Conservation (phyloP, 1,139 yeast species). For the Kodamaea sp. region DNA sequence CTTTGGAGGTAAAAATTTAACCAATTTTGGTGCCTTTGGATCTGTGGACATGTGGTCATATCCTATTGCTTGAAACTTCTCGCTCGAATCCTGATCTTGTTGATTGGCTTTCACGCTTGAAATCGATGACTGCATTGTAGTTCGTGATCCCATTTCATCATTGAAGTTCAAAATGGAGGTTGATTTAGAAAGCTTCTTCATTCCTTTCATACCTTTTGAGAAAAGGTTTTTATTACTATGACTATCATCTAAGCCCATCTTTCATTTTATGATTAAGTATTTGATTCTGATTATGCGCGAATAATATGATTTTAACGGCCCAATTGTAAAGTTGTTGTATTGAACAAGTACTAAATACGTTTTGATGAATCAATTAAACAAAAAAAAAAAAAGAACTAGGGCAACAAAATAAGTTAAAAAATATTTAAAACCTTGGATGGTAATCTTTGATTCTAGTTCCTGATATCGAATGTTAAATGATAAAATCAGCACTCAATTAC, state of each 20-base stretch:
- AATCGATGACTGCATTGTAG: conserved; percentile 3
- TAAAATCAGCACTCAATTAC: too few species aligned
- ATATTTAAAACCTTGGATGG: too few species aligned
- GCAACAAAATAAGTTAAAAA: too few species aligned
- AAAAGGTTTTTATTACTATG: conserved; percentile 7
- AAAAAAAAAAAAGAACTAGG: too few species aligned
- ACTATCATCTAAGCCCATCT: conserved; percentile 8
- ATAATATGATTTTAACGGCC: too few species aligned
- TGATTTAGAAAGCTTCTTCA: conserved; percentile 17
- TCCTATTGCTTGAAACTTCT: conserved; percentile 33
- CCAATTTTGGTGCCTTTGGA: conserved; percentile 29
- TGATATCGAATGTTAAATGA: too few species aligned
- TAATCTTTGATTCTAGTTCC: too few species aligned
- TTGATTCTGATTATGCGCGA: too few species aligned
- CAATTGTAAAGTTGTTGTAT: too few species aligned
- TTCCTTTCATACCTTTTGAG: conserved; percentile 11
- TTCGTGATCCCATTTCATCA: conserved; percentile 4
- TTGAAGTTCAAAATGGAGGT: conserved; percentile 15
- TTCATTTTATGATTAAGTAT: conserved; percentile 6
- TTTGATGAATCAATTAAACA: too few species aligned
- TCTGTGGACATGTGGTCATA: conserved; percentile 25
- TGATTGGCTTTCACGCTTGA: conserved; percentile 2
- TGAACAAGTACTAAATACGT: too few species aligned
- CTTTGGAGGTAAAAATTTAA: conserved; percentile 26
- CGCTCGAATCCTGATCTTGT: conserved; percentile 6